These are phyloP conservation scores for Hypoxylon subgilvum DNA, from an alignment of 495 filamentous ascomycete genomes.

Conservation along the genomic window DNA sequence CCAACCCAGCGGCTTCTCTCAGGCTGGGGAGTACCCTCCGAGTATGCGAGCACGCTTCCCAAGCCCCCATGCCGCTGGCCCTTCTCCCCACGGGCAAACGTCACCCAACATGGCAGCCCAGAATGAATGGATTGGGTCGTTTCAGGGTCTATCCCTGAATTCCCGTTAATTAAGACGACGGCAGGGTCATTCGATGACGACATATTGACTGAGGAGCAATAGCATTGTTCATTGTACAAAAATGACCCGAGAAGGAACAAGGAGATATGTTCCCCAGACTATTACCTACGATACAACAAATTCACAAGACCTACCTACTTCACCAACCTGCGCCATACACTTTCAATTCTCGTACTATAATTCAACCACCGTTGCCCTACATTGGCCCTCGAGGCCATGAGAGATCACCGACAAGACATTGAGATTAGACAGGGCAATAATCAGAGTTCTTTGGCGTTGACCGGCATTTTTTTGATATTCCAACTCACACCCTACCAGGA, in stretches of 20 bases:
- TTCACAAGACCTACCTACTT: no score
- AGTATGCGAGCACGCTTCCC: conserved; percentile 53
- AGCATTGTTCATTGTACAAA: neutral
- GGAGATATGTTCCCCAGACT: no score
- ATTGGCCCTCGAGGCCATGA: conserved; percentile 17
- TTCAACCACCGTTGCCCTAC: conserved; percentile 26
- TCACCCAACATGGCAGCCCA: conserved; percentile 44
- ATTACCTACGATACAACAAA: no score
- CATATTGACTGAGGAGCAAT: no score
- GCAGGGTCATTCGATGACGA: no score
- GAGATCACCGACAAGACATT: conserved; percentile 26
- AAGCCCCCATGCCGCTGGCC: conserved; percentile 43
- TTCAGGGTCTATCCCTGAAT: conserved; percentile 62
- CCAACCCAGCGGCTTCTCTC: conserved; percentile 48
- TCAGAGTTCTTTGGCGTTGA: conserved; percentile 44
- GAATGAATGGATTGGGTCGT: conserved; percentile 54
- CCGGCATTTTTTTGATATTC: conserved; percentile 25
- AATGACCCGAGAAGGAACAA: no score
- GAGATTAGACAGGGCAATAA: conserved; percentile 33
- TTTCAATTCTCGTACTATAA: conserved; percentile 47
- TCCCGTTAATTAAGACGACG: conserved; percentile 41
- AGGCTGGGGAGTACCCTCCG: conserved; percentile 48
- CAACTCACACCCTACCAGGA: no score
- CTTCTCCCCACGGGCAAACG: conserved; percentile 47
- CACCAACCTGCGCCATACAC: no score